Evolutionary conservation across 208 protist genomes (phyloP), one percentile per base, ranked within the genome.

Genomic region (Paratrypanosoma confusum): DNA sequence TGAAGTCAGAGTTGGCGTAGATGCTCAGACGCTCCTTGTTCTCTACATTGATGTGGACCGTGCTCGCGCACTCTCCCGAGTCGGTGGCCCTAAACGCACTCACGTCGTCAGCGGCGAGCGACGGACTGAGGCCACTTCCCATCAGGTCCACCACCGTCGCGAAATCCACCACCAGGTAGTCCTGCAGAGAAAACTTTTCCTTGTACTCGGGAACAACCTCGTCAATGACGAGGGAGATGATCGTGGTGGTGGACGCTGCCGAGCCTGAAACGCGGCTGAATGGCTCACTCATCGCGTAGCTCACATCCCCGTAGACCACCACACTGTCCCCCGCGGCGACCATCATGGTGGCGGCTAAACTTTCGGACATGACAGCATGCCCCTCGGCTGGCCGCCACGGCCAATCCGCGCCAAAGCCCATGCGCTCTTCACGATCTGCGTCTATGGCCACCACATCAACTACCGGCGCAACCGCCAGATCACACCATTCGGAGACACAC

Each of bases 21-120:
- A 42, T 50, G 10, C 47, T 24, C 6, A 47, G 36, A 23, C 76
- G 68, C 18, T 28, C 6, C 8, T 8, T 13, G 7, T 28, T 38
- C 3, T 53, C 27, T 20, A 90, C 54, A 17, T 65, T 64, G 36
- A 90, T 74, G 23, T 66, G 32, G 35, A 85, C 43, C 3, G 37
- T 35, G 0, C 59, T 62, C 0, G 76, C 68, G 46, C 47, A 66
- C 10, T 45, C 44, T 5, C 36, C 31, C 18, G 71, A 32, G 28
- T 56, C 13, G 0, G 27, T 18, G 17, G 17, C 1, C 0, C 52
- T 51, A 17, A 81, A 35, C 20, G 13, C 5, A 4, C 27, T 25
- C 0, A 41, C 39, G 4, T 66, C 56, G 8, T 38, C 39, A 0
- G 20, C 0, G 1, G 51, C 13, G 3, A 75, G 36, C 7, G 36